Evolutionary conservation across 768 basidiomycete species (phyloP).

Genomic region (Infundibulicybe gibba): DNA sequence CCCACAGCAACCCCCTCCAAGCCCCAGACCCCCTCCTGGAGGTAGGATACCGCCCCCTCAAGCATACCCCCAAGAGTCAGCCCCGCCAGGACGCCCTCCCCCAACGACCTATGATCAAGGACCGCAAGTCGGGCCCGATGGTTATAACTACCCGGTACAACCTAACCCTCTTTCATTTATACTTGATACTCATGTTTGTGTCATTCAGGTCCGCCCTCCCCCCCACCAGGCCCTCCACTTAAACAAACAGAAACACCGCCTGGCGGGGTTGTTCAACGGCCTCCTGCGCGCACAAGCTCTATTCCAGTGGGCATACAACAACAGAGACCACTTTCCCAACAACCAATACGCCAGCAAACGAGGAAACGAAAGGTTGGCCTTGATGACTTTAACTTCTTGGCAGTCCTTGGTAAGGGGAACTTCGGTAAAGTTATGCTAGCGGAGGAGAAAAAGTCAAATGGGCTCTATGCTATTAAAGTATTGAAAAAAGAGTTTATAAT

Average conservation of each 20-base stretch:
- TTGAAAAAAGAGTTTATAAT: conserved; percentile 99
- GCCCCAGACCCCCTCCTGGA: conserved; percentile 35
- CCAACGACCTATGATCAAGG: conserved; percentile 28
- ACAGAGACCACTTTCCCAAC: conserved; percentile 22
- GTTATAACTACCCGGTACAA: conserved; percentile 33
- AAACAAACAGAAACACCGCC: conserved; percentile 33
- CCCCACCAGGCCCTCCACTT: conserved; percentile 23
- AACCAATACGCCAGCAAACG: conserved; percentile 36
- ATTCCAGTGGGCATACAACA: conserved; percentile 18
- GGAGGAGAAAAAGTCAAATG: conserved; percentile 91
- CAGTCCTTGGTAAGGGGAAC: conserved; percentile 98
- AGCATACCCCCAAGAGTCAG: conserved; percentile 42
- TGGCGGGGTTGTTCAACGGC: conserved; percentile 22
- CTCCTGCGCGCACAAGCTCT: conserved; percentile 22
- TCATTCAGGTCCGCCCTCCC: conserved; percentile 8
- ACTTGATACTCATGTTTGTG: not conserved
- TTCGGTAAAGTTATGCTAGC: conserved; percentile 99
- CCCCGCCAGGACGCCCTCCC: conserved; percentile 23
- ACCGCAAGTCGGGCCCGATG: conserved; percentile 18
- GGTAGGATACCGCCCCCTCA: conserved; percentile 41
- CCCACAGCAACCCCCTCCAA: conserved; percentile 24
- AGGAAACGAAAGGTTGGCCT: conserved; percentile 87
- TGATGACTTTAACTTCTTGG: conserved; percentile 98
- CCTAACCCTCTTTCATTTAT: conserved; percentile 12
- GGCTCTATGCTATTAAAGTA: conserved; percentile 98